These are phyloP conservation scores for Jacaranda copaia DNA, from an alignment of 257 asterid species.

Conservation along the genomic window DNA sequence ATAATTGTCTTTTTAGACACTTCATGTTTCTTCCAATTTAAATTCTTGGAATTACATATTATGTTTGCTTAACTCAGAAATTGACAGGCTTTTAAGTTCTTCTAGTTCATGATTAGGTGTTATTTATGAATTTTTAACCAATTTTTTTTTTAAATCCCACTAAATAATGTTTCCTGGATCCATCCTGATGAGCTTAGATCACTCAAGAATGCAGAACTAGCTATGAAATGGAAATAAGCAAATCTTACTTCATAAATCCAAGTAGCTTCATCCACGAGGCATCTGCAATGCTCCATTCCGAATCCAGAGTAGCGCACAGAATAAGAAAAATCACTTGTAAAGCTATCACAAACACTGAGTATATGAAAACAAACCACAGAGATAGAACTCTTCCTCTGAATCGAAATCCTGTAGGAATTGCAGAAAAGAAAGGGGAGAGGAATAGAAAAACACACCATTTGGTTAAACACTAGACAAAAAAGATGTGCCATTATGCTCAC, in stretches of 20 bases:
- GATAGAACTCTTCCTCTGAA: conserved; percentile 59
- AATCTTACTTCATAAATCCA: conserved; percentile 71
- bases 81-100: too few species aligned
- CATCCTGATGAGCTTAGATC: too few species aligned
- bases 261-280: conserved; percentile 78
- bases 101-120: too few species aligned
- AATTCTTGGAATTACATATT: too few species aligned
- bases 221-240: conserved; percentile 26
- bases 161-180: not conserved
- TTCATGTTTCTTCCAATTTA: too few species aligned
- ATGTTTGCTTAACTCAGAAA: too few species aligned
- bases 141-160: not conserved
- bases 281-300: conserved; percentile 60
- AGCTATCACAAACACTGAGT: conserved; percentile 54
- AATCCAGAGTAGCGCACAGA: conserved; percentile 53
- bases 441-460: conserved; percentile 22
- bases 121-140: too few species aligned
- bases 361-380: conserved; percentile 70
- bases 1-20: too few species aligned
- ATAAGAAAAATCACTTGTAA: conserved; percentile 62
- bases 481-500: not conserved
- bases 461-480: conserved; percentile 13
- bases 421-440: conserved; percentile 1
- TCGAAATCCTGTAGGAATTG: conserved; percentile 61
- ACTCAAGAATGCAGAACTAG: conserved; percentile 9